Conservation (phyloP, 2,329 filamentous ascomycete species). For the Pseudonectria foliicola region DNA sequence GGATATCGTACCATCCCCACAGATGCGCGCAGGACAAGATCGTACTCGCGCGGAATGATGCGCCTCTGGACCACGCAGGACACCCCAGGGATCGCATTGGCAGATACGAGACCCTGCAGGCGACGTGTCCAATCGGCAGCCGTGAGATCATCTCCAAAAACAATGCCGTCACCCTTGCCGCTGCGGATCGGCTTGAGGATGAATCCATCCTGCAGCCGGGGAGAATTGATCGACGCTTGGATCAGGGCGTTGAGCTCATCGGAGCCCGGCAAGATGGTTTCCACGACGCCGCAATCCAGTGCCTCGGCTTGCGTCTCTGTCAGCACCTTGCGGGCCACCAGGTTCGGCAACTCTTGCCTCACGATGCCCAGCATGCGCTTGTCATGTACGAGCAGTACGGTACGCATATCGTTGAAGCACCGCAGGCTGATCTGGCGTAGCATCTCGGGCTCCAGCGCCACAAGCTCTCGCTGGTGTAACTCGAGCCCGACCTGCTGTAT, state of each 20-base stretch:
- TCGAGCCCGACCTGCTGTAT: conserved; percentile 33
- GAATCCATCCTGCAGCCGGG: conserved; percentile 19
- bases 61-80: conserved; percentile 25
- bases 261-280: conserved; percentile 28
- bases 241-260: conserved; percentile 16
- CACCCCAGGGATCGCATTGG: conserved; percentile 2
- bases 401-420: conserved; percentile 35
- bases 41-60: conserved; percentile 24
- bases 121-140: conserved; percentile 21
- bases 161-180: conserved; percentile 33
- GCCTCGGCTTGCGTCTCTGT: conserved; percentile 18
- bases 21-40: conserved; percentile 23
- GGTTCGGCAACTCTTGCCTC: conserved; percentile 24
- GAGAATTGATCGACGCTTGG: conserved; percentile 3
- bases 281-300: conserved; percentile 23
- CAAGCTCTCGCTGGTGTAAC: conserved; percentile 31
- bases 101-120: conserved; percentile 12
- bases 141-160: conserved; percentile 31
- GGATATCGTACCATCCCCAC: conserved; percentile 19
- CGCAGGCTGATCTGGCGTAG: conserved; percentile 28
- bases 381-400: conserved; percentile 33
- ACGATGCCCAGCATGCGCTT: conserved; percentile 36
- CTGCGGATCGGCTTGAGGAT: conserved; percentile 32
- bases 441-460: conserved; percentile 23
- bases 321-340: conserved; percentile 21